Conservation (phyloP, 352 stramenopile species). For the Phytopythium oedochilum region DNA sequence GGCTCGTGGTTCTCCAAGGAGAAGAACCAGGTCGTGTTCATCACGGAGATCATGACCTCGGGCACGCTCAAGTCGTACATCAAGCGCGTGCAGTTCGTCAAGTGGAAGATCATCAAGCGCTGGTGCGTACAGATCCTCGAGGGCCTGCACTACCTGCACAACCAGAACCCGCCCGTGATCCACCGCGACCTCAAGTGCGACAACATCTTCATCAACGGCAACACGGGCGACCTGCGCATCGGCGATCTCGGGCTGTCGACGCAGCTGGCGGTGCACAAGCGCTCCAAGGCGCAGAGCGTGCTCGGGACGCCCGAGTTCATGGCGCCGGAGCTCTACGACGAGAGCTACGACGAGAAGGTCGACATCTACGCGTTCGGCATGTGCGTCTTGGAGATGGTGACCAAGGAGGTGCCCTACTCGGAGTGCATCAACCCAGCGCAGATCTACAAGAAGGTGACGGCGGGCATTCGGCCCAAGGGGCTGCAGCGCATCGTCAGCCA, state of each 20-base stretch:
- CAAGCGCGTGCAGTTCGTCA: constrained; percentile 96
- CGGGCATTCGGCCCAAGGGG: constrained; percentile 68
- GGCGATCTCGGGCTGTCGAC: constrained; percentile 94
- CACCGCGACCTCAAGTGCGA: constrained; percentile 94
- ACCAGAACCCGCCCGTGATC: constrained; percentile 87
- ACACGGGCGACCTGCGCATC: constrained; percentile 96
- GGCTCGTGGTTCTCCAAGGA: constrained; percentile 98
- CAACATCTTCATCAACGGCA: constrained; percentile 99
- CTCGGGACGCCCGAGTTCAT: constrained; percentile 99
- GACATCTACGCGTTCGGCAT: constrained; percentile 99
- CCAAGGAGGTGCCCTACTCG: constrained; percentile 97
- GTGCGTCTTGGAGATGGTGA: constrained; percentile 99
- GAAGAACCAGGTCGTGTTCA: constrained; percentile 98
- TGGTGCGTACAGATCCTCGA: constrained; percentile 98
- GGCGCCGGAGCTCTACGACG: constrained; percentile 98
- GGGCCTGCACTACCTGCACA: constrained; percentile 92
- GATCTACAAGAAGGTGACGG: constrained; percentile 91
- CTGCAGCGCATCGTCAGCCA: constrained; percentile 73
- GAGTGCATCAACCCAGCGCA: constrained; percentile 92
- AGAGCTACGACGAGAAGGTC: constrained; percentile 97
- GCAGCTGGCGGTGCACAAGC: constrained; percentile 73
- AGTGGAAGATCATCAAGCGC: constrained; percentile 98
- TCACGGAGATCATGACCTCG: constrained; percentile 98
- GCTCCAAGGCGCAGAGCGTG: constrained; percentile 87
- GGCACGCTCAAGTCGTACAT: constrained; percentile 96